phyloP scores from a whole-genome alignment of 1,284 basidiomycete genomes.

The Schizopora paradoxa region DNA sequence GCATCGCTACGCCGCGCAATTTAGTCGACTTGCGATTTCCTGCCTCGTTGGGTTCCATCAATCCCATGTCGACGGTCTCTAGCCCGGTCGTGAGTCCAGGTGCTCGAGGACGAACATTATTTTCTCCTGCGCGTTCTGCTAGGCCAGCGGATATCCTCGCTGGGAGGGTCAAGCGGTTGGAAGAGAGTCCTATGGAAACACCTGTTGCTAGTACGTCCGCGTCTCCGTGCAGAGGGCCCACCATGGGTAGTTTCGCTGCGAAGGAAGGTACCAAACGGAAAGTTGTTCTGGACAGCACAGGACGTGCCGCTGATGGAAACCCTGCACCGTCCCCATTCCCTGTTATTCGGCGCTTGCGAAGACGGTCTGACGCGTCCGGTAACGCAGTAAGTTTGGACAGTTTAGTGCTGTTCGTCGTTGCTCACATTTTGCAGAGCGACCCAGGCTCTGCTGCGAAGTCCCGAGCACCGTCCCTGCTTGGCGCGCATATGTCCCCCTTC shows the following conservation, averaged over 20 bases:
- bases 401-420: constrained; percentile 2
- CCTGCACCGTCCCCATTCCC: constrained; percentile 65
- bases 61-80: constrained; percentile 68
- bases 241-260: constrained; percentile 14
- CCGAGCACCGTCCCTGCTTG: constrained; percentile 21
- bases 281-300: constrained; percentile 54
- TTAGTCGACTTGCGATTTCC: constrained; percentile 67
- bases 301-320: constrained; percentile 27
- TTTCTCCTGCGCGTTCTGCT: constrained; percentile 20
- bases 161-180: constrained; percentile 47
- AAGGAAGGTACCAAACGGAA: constrained; percentile 5
- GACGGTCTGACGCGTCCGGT: constrained; percentile 14
- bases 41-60: constrained; percentile 56
- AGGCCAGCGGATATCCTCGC: constrained; percentile 62
- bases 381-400: not conserved
- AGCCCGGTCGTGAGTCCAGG: constrained; percentile 41
- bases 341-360: constrained; percentile 12
- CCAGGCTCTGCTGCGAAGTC: constrained; percentile 28
- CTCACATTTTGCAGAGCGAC: constrained; percentile 31
- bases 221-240: not conserved
- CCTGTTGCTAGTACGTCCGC: not conserved
- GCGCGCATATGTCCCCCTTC: constrained; percentile 19
- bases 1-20: constrained; percentile 65
- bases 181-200: constrained; percentile 34
- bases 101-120: constrained; percentile 23